A percentile compares a stretch with the other conserved stretches of the same genome.
phyloP scores from a whole-genome alignment of 805 yeast genomes.

The Nakazawaea holstii region DNA sequence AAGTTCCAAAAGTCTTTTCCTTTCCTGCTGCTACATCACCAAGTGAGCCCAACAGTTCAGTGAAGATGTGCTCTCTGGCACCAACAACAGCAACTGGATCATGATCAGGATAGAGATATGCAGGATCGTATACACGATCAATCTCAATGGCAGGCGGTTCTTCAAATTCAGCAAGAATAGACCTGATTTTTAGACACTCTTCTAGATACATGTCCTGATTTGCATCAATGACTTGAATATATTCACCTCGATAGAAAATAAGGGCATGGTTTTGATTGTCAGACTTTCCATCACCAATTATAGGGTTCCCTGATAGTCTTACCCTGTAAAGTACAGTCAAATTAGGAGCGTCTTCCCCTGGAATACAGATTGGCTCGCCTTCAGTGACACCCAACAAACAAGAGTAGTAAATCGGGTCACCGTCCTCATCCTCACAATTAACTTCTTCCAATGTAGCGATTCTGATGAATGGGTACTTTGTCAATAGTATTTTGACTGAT shows the following conservation, averaged over 20 bases:
- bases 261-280: slow-evolving; percentile 91
- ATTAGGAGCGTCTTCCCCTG: slow-evolving; percentile 52
- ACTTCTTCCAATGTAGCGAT: slow-evolving; percentile 53
- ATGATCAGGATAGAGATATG: slow-evolving; percentile 34
- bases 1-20: slow-evolving; percentile 94
- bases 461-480: slow-evolving; percentile 64
- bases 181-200: slow-evolving; percentile 86
- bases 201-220: slow-evolving; percentile 94
- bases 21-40: slow-evolving; percentile 98
- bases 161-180: slow-evolving; percentile 87
- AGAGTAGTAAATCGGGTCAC: slow-evolving; percentile 48
- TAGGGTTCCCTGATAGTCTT: slow-evolving; percentile 89
- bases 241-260: slow-evolving; percentile 88
- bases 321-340: slow-evolving; percentile 40
- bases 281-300: slow-evolving; percentile 93
- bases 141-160: slow-evolving; percentile 52
- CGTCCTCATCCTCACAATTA: slow-evolving; percentile 32
- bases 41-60: slow-evolving; percentile 85
- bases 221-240: slow-evolving; percentile 91
- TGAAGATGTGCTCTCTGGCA: slow-evolving; percentile 91
- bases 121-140: slow-evolving; percentile 51
- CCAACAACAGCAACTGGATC: slow-evolving; percentile 87
- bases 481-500: slow-evolving; percentile 61
- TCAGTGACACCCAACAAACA: slow-evolving; percentile 54
- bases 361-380: slow-evolving; percentile 30